Evolutionary conservation across 2,329 filamentous ascomycete species (phyloP).

Genomic region (Diplodia intermedia): DNA sequence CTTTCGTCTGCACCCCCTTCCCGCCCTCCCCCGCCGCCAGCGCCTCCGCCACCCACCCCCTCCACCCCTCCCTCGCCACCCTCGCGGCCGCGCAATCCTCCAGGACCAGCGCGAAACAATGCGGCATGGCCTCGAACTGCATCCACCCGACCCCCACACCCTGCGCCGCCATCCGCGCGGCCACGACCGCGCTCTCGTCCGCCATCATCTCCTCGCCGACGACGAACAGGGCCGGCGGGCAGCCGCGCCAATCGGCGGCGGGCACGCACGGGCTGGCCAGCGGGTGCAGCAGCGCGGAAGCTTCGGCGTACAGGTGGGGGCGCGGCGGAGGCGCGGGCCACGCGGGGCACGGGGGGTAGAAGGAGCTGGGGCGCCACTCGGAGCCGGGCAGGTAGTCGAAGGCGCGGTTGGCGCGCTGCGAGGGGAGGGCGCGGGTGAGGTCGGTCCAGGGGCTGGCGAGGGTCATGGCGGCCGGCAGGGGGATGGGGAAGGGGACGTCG

Average conservation of each 20-base stretch:
- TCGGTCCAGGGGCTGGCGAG: slow-evolving; percentile 75
- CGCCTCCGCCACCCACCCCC: not conserved
- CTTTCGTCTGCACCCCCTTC: slow-evolving; percentile 37
- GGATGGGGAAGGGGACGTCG: slow-evolving; percentile 64
- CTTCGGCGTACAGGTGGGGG: slow-evolving; percentile 57
- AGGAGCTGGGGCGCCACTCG: slow-evolving; percentile 45
- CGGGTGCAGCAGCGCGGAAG: slow-evolving; percentile 64
- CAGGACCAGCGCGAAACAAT: slow-evolving; percentile 64
- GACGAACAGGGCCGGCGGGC: slow-evolving; percentile 71
- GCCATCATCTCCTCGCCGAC: slow-evolving; percentile 75
- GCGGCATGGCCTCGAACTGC: slow-evolving; percentile 82
- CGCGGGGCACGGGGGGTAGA: slow-evolving; percentile 57
- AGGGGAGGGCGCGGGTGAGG: slow-evolving; percentile 68
- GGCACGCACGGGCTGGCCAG: slow-evolving; percentile 66
- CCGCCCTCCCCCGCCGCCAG: not conserved
- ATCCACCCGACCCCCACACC: slow-evolving; percentile 70
- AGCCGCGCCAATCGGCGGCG: slow-evolving; percentile 64
- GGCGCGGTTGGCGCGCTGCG: slow-evolving; percentile 57
- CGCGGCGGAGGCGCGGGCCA: slow-evolving; percentile 57
- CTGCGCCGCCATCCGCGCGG: slow-evolving; percentile 61
- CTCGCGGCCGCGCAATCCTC: slow-evolving; percentile 37
- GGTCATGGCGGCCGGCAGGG: slow-evolving; percentile 70
- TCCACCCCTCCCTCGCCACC: slow-evolving; percentile 25
- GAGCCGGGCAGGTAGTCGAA: slow-evolving; percentile 70
- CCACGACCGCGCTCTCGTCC: slow-evolving; percentile 70